These are phyloP conservation scores for Aechmea fasciata DNA, from an alignment of 176 grass and related monocot genomes.

Conservation along the genomic window DNA sequence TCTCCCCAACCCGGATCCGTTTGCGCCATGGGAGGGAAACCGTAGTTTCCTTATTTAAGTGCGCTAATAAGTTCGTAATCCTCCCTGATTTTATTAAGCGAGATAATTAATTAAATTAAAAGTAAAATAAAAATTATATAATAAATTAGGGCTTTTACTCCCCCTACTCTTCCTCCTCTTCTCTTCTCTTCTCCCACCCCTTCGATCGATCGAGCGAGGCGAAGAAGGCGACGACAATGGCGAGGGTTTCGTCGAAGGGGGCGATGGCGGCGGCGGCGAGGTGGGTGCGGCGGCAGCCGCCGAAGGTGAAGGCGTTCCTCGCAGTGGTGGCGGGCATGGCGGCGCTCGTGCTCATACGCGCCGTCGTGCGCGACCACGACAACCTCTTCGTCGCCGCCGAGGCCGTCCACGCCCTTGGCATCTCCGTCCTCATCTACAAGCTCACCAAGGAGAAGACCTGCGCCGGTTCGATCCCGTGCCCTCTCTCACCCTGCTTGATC, in stretches of 20 bases:
- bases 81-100: too few species aligned
- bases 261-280: constrained; percentile 43
- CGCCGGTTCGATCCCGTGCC: constrained; percentile 46
- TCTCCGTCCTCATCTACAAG: constrained; percentile 96
- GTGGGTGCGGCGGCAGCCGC: constrained; percentile 84
- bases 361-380: constrained; percentile 97
- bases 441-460: constrained; percentile 98
- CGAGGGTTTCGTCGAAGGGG: constrained; percentile 46
- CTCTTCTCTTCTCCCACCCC: neutral
- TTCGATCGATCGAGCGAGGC: neutral
- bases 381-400: constrained; percentile 92
- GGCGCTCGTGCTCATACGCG: constrained; percentile 83
- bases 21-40: too few species aligned
- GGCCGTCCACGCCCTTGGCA: constrained; percentile 85
- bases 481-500: neutral
- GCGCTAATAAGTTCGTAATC: too few species aligned
- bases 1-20: too few species aligned
- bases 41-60: too few species aligned
- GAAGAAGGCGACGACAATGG: constrained; percentile 14
- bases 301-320: constrained; percentile 98
- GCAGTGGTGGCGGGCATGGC: constrained; percentile 88
- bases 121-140: too few species aligned
- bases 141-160: too few species aligned
- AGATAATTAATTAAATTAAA: too few species aligned
- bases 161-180: neutral